Evolutionary conservation across 768 basidiomycete genomes (phyloP).

Genomic region (Cystofilobasidium capitatum): DNA sequence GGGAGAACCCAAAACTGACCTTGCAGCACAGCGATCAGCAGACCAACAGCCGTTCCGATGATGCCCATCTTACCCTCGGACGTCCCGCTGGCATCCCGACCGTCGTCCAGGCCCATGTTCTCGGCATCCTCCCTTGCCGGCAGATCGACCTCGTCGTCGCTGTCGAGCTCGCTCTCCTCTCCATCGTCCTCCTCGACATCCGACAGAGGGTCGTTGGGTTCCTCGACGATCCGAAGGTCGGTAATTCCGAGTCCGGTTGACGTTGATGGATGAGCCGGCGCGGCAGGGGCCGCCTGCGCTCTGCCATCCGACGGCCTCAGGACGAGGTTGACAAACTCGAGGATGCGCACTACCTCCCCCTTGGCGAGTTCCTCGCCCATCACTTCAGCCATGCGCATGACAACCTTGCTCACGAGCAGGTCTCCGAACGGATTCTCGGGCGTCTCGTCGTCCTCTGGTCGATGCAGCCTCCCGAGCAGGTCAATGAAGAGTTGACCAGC

Average conservation of each 20-base stretch:
- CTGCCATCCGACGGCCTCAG: conserved; percentile 45
- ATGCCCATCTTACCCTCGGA: conserved; percentile 52
- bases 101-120: conserved; percentile 42
- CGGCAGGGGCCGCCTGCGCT: neutral
- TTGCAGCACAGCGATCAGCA: conserved; percentile 77
- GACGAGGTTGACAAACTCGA: conserved; percentile 74
- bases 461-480: conserved; percentile 58
- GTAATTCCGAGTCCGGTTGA: conserved; percentile 29
- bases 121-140: conserved; percentile 10
- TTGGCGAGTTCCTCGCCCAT: conserved; percentile 44
- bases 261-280: neutral
- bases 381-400: conserved; percentile 63
- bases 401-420: conserved; percentile 65
- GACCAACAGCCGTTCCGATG: conserved; percentile 63
- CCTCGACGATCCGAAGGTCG: conserved; percentile 41
- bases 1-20: conserved; percentile 44
- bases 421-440: conserved; percentile 40
- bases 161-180: conserved; percentile 15
- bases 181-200: conserved; percentile 38
- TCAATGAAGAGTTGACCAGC: conserved; percentile 63
- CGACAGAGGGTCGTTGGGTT: no score
- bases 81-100: conserved; percentile 49
- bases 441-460: conserved; percentile 33
- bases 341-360: conserved; percentile 57
- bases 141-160: conserved; percentile 25